These are phyloP conservation scores for Yamadazyma blattariae DNA, from an alignment of 1,139 yeast genomes.

Conservation along the genomic window DNA sequence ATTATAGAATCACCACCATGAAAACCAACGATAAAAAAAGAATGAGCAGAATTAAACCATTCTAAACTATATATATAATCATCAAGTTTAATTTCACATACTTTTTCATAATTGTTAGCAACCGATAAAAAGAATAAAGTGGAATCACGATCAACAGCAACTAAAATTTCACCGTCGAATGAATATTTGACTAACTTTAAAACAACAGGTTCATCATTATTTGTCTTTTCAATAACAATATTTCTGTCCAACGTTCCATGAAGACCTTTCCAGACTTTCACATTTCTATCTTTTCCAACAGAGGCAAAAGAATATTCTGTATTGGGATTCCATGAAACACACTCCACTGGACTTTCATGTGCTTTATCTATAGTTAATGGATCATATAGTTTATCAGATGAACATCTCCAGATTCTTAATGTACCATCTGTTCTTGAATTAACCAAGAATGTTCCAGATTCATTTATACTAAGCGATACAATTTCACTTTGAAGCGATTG, in stretches of 20 bases:
- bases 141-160: constrained; percentile 44
- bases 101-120: constrained; percentile 21
- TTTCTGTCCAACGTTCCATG: constrained; percentile 37
- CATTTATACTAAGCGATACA: constrained; percentile 30
- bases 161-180: constrained; percentile 51
- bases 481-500: constrained; percentile 31
- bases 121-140: constrained; percentile 27
- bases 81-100: constrained; percentile 21
- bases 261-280: constrained; percentile 57
- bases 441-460: constrained; percentile 43
- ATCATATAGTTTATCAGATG: constrained; percentile 26
- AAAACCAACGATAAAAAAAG: constrained; percentile 35
- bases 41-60: constrained; percentile 33
- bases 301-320: constrained; percentile 54
- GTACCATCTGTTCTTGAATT: constrained; percentile 46
- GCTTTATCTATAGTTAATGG: constrained; percentile 42
- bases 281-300: constrained; percentile 52
- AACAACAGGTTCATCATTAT: constrained; percentile 8
- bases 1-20: constrained; percentile 35
- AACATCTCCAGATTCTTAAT: constrained; percentile 41
- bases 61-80: constrained; percentile 37
- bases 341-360: constrained; percentile 46
- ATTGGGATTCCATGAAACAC: constrained; percentile 60
- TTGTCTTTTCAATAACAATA: constrained; percentile 22
- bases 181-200: constrained; percentile 45